phyloP scores from a whole-genome alignment of 2,329 filamentous ascomycete species.

The Cyphellophora attinorum region DNA sequence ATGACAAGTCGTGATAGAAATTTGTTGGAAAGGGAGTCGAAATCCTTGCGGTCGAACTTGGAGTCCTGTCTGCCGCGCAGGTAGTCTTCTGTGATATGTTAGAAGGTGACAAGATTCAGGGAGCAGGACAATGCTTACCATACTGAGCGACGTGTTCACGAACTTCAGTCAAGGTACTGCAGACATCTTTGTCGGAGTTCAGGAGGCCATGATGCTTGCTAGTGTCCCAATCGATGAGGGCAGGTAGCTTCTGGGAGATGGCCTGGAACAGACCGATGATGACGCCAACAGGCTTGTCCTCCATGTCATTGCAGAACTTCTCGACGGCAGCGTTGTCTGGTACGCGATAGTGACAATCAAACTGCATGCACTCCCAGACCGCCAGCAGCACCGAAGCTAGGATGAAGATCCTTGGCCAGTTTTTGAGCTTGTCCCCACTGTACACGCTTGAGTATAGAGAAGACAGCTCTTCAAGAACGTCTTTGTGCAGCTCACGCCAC shows the following conservation, averaged over 20 bases:
- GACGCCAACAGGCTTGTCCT: constrained; percentile 87
- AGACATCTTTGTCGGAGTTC: constrained; percentile 83
- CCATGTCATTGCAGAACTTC: constrained; percentile 96
- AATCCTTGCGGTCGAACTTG: constrained; percentile 84
- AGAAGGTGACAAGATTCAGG: constrained; percentile 23
- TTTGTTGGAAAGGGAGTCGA: constrained; percentile 93
- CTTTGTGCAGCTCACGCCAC: constrained; percentile 96
- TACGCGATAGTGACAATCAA: constrained; percentile 92
- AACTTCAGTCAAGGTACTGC: constrained; percentile 94
- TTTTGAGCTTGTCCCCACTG: constrained; percentile 93
- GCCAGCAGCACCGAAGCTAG: constrained; percentile 83
- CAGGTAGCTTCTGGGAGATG: constrained; percentile 91
- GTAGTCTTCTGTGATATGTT: constrained; percentile 64
- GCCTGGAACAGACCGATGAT: constrained; percentile 95
- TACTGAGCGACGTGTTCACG: constrained; percentile 86
- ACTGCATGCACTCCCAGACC: constrained; percentile 98
- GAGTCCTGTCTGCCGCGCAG: constrained; percentile 68
- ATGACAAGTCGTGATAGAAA: constrained; percentile 95
- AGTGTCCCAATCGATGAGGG: constrained; percentile 91
- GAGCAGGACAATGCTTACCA: constrained; percentile 50
- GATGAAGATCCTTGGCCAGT: constrained; percentile 99
- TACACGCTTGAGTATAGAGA: constrained; percentile 94
- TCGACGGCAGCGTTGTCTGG: constrained; percentile 74
- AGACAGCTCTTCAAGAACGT: constrained; percentile 89
- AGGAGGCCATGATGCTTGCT: constrained; percentile 81